Evolutionary conservation across 306 rosid genomes (phyloP), one percentile per base, ranked within the genome.

Genomic region (Castanospermum australe): DNA sequence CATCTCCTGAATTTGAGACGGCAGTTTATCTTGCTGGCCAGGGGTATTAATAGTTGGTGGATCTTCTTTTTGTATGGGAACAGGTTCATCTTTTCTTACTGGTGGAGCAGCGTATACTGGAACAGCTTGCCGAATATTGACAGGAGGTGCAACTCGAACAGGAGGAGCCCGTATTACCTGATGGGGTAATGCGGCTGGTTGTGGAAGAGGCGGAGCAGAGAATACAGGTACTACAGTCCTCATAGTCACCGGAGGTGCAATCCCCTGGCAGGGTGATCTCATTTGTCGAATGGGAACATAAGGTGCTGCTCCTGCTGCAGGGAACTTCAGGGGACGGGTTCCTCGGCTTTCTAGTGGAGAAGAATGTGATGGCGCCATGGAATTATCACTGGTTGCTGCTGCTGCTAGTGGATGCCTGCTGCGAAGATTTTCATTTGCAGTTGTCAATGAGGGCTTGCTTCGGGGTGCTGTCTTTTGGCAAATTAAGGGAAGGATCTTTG

Each of bases 401-500:
- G 79, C 75, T 32, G 79, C 79, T 22, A 51, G 79, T 7, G 38
- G 89, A 47, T 67, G 78, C 78, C 94, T 86, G 90, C 81, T 81
- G 57, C 55, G 83, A 61, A 38, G 81, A 70, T 85, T 73, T 52
- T 92, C 93, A 71, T 73, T 87, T 55, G 83, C 39, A 10, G 82
- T 73, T 73, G 72, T 81, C 9, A 70, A 65, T 18, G 83, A 89
- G 36, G 77, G 79, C 82, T 88, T 89, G 85, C 78, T 63, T 48
- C 79, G 88, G 70, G 82, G 78, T 76, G 84, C 86, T 30, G 85
- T 61, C 87, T 84, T 96, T 77, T 71, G 96, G 86, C 93, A 93
- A 74, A 96, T 91, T 64, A 96, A 79, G 59, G 98, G 99, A 75
- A 95, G 97, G 83, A 95, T 93, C 85, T 93, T 95, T 35, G 99